Evolutionary conservation across 106 monocot species (phyloP), one percentile per base, ranked within the genome.

Genomic region (Platanthera guangdongensis): DNA sequence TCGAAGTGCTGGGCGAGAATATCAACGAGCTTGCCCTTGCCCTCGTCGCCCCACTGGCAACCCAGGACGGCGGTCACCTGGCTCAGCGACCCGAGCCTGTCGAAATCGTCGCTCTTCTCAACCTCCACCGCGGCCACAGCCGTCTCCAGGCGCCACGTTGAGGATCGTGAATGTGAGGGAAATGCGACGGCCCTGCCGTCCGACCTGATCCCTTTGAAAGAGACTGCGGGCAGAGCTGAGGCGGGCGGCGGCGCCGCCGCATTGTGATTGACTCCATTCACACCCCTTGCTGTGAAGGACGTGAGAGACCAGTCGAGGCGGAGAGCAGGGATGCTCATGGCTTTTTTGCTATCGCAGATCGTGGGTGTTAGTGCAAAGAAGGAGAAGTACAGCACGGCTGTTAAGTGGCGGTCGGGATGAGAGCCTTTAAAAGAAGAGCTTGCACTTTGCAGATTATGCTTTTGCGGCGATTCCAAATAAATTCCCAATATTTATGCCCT

Each of bases 1-100:
- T 94, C 88, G 67, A 94, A 94, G 28, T 82, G 84, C 74, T 87
- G 51, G 13, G 94, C 90, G 52, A 94, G 85, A 52, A 94, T 85
- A 68, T 94, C 94, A 2, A 94, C 94, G 51, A 94, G 90, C 75
- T 94, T 94, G 15, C 94, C 94, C 76, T 94, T 94, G 10, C 90
- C 94, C 72, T 94, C 90, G 14, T 90, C 90, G 19, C 94, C 94
- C 94, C 94, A 94, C 86, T 94, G 94, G 52, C 86, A 83, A 6
- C 94, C 94, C 57, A 94, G 82, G 30, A 94, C 94, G 2, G 79
- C 90, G 0, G 90, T 63, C 0, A 94, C 94, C 82, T 90, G 94
- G 79, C 90, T 90, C 76, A 94, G 76, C 46, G 90, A 86, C n/a
- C 72, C 87, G 10, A 94, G 52, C 46, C 88, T 45, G 52, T 83